These are phyloP conservation scores for Gentiana macrophylla DNA, from an alignment of 257 asterid genomes.

Conservation along the genomic window DNA sequence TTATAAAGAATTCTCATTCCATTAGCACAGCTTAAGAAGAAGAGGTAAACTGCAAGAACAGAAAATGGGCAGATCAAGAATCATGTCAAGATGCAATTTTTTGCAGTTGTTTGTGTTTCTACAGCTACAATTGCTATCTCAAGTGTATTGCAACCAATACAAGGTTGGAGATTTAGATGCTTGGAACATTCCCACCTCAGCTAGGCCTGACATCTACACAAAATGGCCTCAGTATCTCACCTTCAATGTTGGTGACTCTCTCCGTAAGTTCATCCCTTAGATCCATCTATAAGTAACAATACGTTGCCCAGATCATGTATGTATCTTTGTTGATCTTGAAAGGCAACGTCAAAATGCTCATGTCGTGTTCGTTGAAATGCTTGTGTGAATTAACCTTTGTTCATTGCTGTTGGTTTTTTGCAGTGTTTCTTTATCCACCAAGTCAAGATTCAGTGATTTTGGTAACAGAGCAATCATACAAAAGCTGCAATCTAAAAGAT, in stretches of 20 bases:
- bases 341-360: too few relatives aligned
- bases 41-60: background rate
- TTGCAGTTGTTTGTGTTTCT: constrained; percentile 27
- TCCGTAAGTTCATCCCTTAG: constrained; percentile 44
- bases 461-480: constrained; percentile 46
- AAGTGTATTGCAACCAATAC: constrained; percentile 35
- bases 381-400: too few relatives aligned
- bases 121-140: constrained; percentile 10
- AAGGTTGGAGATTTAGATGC: constrained; percentile 68
- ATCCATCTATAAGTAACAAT: too few relatives aligned
- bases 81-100: constrained; percentile 14
- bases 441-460: constrained; percentile 87
- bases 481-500: constrained; percentile 59
- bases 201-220: constrained; percentile 46
- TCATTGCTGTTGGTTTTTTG: background rate
- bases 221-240: constrained; percentile 55
- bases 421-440: constrained; percentile 97
- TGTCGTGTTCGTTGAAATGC: too few relatives aligned
- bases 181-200: constrained; percentile 63
- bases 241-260: constrained; percentile 63
- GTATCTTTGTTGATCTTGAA: too few relatives aligned
- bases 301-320: too few relatives aligned
- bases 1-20: too few relatives aligned
- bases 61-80: constrained; percentile 30
- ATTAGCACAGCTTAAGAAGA: constrained; percentile 1